Conservation (phyloP, 2,329 filamentous ascomycete species). For the Alternaria ventricosa region DNA sequence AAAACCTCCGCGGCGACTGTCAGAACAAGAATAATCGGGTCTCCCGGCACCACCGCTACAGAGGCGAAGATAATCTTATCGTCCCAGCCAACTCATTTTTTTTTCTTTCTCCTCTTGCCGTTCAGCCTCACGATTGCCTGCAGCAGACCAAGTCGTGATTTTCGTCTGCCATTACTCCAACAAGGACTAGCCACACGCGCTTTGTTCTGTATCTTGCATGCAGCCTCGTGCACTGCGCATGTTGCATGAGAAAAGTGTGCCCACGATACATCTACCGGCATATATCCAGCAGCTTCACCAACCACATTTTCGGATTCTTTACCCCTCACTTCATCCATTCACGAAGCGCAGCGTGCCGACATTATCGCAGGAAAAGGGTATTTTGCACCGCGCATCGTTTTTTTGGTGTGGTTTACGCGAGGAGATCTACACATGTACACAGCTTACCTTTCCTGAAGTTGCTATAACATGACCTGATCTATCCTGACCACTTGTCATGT, state of each 20-base stretch:
- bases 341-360: neutral
- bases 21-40: neutral
- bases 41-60: neutral
- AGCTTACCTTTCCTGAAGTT: neutral
- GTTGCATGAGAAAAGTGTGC: neutral
- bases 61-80: neutral
- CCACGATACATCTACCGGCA: neutral
- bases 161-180: neutral
- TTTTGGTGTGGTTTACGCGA: neutral
- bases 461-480: conserved; percentile 3
- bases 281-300: neutral
- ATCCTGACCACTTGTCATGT: conserved; percentile 8
- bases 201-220: neutral
- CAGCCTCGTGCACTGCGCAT: neutral
- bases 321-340: neutral
- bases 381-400: neutral
- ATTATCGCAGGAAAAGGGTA: neutral
- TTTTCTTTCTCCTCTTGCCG: neutral
- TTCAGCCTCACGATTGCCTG: conserved; percentile 1
- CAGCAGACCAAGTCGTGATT: neutral
- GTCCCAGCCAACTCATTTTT: neutral
- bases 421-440: neutral
- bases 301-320: neutral
- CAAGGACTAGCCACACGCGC: neutral
- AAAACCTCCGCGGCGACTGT: neutral